These are phyloP conservation scores for Chondrus crispus DNA, from an alignment of 23 red algal genomes.

Conservation along the genomic window DNA sequence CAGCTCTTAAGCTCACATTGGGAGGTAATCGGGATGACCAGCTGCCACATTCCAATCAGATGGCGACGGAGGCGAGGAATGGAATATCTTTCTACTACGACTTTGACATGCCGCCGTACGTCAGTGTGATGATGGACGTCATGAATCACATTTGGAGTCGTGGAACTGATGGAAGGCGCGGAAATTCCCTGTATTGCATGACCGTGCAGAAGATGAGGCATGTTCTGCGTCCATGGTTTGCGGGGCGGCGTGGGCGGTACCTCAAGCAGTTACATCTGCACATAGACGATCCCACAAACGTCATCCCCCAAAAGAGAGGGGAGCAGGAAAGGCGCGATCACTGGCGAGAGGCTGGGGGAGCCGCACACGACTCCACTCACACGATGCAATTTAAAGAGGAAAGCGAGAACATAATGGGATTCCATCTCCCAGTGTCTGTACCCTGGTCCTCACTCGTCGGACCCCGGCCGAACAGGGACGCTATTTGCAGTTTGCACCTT, in stretches of 20 bases:
- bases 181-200: not conserved
- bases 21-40: not conserved
- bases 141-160: slow-evolving; percentile 4
- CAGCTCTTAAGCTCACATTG: not conserved
- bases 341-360: not conserved
- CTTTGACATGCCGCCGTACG: not conserved
- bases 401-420: not conserved
- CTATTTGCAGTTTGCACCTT: not conserved
- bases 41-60: too few species aligned
- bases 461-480: not conserved
- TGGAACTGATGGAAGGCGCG: not conserved
- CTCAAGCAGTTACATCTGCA: not conserved
- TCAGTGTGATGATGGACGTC: not conserved
- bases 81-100: not conserved
- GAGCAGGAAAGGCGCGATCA: not conserved
- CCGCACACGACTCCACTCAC: not conserved
- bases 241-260: not conserved
- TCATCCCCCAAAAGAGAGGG: not conserved
- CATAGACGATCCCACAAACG: not conserved
- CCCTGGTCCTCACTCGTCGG: not conserved
- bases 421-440: not conserved
- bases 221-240: not conserved
- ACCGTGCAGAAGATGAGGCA: not conserved
- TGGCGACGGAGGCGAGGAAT: not conserved
- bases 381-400: too few species aligned